Conservation (phyloP, 2,329 filamentous ascomycete species). For the Mycosphaerella arachidis region DNA sequence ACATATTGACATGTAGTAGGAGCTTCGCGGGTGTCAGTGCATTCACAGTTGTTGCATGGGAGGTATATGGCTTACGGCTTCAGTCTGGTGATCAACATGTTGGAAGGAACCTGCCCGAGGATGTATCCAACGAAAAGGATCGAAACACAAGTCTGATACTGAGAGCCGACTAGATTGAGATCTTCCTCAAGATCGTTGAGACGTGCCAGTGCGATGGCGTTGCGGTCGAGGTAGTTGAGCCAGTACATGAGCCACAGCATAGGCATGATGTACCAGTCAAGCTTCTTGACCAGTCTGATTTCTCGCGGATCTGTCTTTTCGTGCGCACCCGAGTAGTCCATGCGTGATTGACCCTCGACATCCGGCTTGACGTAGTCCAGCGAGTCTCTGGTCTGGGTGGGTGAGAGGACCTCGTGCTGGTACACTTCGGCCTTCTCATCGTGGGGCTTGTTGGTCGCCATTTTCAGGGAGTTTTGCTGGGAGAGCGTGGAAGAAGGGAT, state of each 20-base stretch:
- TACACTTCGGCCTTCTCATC: constrained; percentile 13
- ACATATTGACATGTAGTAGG: constrained; percentile 39
- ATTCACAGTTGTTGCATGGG: too few relatives aligned
- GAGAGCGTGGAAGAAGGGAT: background rate
- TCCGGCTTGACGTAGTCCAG: constrained; percentile 7
- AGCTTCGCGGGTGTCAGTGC: constrained; percentile 22
- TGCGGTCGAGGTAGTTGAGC: constrained; percentile 32
- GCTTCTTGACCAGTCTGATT: constrained; percentile 21
- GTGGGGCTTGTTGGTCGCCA: constrained; percentile 9
- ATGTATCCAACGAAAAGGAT: constrained; percentile 37
- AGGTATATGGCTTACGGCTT: constrained; percentile 22
- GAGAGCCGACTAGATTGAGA: constrained; percentile 37
- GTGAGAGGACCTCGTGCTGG: constrained; percentile 12
- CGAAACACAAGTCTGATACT: constrained; percentile 39
- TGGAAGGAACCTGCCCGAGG: constrained; percentile 39
- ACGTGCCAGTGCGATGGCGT: constrained; percentile 47
- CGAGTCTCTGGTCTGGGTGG: constrained; percentile 9
- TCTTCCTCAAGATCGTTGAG: constrained; percentile 38
- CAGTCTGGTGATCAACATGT: constrained; percentile 38
- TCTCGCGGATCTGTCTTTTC: constrained; percentile 31
- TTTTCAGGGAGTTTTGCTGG: background rate
- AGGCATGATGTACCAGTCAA: background rate
- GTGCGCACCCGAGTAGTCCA: constrained; percentile 31
- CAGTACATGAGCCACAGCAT: constrained; percentile 27
- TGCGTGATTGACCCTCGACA: background rate